Base-by-base conservation (phyloP, 805 yeast genomes). In the Lipomyces chichibuensis region DNA sequence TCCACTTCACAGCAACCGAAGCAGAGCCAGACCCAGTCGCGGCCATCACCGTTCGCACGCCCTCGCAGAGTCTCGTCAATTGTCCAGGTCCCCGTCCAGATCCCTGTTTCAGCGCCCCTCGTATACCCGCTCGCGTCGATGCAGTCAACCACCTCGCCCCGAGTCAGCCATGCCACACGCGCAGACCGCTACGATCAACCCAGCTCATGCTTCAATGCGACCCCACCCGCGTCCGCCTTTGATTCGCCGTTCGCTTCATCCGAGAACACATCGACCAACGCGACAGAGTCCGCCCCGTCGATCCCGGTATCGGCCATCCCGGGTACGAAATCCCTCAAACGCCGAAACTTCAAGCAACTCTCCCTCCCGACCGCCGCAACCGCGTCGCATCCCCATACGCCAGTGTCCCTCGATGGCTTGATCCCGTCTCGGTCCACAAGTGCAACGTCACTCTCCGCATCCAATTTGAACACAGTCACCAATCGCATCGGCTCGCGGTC, bases 281-380 rank as follows among this genome's bases (percentile, higher is more conserved):
- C n/a, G 17, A 14, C 55, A 17, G 55, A 5, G 3, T 52, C 55
- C 6, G 33, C 17, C 8, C 27, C n/a, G 55, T 35, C 32, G 46
- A 20, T 54, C 49, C 53, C 29, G 23, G 6, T 32, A 43, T 25
- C 64, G 6, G 7, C 55, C 27, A 56, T 62, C 20, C 37, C 49
- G 29, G 33, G 54, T 11, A 39, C 70, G 32, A 84, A 80, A 72
- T 80, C 88, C 0, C 74, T 87, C 64, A 84, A 84, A 69, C 80
- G 90, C 71, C 79, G 85, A 64, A 88, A 88, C 72, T 76, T 87
- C 71, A 88, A 88, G 75, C 82, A 85, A 69, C 79, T 87, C 51
- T 83, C 85, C 8, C 76, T 88, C 11, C 67, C 74, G 32, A 25
- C 71, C 17, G 32, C 59, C 52, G 37, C 56, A 23, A 53, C 69